Conservation (phyloP, 495 filamentous ascomycete species). For the Oidiodendron maius region DNA sequence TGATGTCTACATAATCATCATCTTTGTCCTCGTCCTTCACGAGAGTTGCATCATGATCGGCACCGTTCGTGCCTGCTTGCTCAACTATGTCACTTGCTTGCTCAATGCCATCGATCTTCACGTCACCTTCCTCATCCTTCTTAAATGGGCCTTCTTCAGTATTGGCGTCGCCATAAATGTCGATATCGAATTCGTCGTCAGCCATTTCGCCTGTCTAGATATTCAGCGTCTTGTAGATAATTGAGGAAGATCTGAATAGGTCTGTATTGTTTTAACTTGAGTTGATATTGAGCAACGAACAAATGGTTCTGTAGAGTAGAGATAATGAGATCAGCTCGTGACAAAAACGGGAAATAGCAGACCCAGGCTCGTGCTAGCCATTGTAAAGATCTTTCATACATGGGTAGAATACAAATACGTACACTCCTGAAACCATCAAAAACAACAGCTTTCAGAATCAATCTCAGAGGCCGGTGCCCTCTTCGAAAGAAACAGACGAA, state of each 20-base stretch:
- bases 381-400: conserved; percentile 19
- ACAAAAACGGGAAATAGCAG: conserved; percentile 12
- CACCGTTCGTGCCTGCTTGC: conserved; percentile 28
- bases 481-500: conserved; percentile 37
- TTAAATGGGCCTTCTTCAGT: conserved; percentile 23
- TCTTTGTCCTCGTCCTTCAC: conserved; percentile 29
- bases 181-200: conserved; percentile 96
- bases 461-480: conserved; percentile 26
- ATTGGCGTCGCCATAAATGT: conserved; percentile 86
- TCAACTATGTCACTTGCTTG: conserved; percentile 20
- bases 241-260: conserved; percentile 7
- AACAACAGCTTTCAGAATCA: conserved; percentile 15
- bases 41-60: conserved; percentile 30
- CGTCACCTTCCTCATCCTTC: conserved; percentile 36
- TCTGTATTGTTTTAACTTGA: conserved; percentile 20
- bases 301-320: conserved; percentile 18
- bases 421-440: conserved; percentile 28
- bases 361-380: conserved; percentile 2
- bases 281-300: conserved; percentile 14
- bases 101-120: conserved; percentile 40
- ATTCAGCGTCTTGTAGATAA: conserved; percentile 8
- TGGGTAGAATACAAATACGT: conserved; percentile 42
- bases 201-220: conserved; percentile 53
- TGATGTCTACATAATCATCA: conserved; percentile 36
- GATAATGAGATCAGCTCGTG: conserved; percentile 21